Evolutionary conservation across 257 asterid genomes (phyloP).

Genomic region (Solanum pinnatisectum): DNA sequence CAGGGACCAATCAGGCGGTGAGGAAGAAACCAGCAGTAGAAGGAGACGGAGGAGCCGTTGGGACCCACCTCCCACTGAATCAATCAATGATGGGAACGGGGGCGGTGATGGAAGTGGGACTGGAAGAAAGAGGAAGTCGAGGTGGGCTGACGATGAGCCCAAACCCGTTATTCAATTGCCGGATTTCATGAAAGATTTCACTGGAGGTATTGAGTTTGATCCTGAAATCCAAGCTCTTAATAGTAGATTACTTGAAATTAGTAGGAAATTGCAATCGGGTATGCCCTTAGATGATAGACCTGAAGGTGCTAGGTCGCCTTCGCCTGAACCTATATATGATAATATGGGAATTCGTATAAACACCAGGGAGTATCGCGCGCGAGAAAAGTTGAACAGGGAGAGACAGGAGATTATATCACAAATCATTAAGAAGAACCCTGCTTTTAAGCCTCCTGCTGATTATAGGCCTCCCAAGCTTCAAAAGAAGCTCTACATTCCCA

Average conservation of each 20-base stretch:
- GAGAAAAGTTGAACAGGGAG: slow-evolving; percentile 81
- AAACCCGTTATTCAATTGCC: slow-evolving; percentile 73
- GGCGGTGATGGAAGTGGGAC: slow-evolving; percentile 31
- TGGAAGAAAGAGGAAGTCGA: slow-evolving; percentile 78
- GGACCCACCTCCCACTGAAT: slow-evolving; percentile 76
- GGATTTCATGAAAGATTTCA: slow-evolving; percentile 70
- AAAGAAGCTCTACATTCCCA: slow-evolving; percentile 82
- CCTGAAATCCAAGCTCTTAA: slow-evolving; percentile 84
- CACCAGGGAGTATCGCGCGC: slow-evolving; percentile 89
- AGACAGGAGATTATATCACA: slow-evolving; percentile 83
- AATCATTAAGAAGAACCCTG: slow-evolving; percentile 85
- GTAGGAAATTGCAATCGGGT: slow-evolving; percentile 86
- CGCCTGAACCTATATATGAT: slow-evolving; percentile 92
- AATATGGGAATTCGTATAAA: slow-evolving; percentile 82
- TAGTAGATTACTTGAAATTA: slow-evolving; percentile 73
- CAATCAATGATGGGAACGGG: slow-evolving; percentile 27
- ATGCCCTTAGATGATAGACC: slow-evolving; percentile 78
- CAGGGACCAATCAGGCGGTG: slow-evolving; percentile 77
- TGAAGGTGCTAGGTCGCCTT: slow-evolving; percentile 92
- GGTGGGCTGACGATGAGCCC: slow-evolving; percentile 96
- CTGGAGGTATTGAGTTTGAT: slow-evolving; percentile 86
- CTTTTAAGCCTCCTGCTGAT: slow-evolving; percentile 94
- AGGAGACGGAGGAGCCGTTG: slow-evolving; percentile 68
- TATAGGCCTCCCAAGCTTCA: slow-evolving; percentile 95
- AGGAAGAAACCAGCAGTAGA: slow-evolving; percentile 78